Conservation (phyloP, 768 basidiomycete species). For the Mycena epipterygia region DNA sequence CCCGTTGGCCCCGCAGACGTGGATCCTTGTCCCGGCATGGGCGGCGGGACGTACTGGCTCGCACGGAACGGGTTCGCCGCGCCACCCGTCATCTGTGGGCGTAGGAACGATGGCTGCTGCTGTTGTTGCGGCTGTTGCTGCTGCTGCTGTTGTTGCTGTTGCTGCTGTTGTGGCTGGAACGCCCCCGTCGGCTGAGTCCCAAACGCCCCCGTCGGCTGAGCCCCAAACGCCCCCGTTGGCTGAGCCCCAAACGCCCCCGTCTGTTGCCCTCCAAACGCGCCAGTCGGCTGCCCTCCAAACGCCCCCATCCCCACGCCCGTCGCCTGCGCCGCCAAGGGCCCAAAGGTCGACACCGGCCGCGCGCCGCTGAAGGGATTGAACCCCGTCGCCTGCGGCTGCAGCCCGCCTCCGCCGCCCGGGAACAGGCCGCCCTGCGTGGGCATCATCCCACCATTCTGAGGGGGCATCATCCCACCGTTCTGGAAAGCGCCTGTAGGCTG, state of each 20-base stretch:
- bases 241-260: slow-evolving; percentile 30
- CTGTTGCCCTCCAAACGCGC: slow-evolving; percentile 55
- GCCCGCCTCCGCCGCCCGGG: slow-evolving; percentile 34
- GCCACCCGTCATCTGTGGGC: slow-evolving; percentile 53
- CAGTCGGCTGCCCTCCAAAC: slow-evolving; percentile 32
- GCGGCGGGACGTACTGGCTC: slow-evolving; percentile 42
- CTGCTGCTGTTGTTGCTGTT: slow-evolving; percentile 41
- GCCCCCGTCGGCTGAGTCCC: slow-evolving; percentile 30
- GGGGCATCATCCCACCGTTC: not conserved
- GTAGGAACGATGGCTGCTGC: slow-evolving; percentile 42
- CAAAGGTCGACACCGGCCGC: slow-evolving; percentile 32
- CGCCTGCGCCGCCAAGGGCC: slow-evolving; percentile 28
- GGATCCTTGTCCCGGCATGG: slow-evolving; percentile 10
- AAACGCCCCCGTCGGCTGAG: slow-evolving; percentile 26
- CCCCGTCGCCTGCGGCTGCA: slow-evolving; percentile 73
- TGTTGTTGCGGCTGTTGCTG: slow-evolving; percentile 28
- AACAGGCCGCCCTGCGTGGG: slow-evolving; percentile 15
- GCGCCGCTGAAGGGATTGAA: slow-evolving; percentile 34
- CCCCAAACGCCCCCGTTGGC: not conserved
- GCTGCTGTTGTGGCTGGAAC: slow-evolving; percentile 35
- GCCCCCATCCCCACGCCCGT: slow-evolving; percentile 31
- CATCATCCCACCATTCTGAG: slow-evolving; percentile 16
- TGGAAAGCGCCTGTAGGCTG: slow-evolving; percentile 33
- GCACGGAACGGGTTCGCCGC: slow-evolving; percentile 51
- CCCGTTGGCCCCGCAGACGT: slow-evolving; percentile 16